Evolutionary conservation across 2,329 filamentous ascomycete genomes (phyloP).

Genomic region (Ceratocystiopsis minuta): DNA sequence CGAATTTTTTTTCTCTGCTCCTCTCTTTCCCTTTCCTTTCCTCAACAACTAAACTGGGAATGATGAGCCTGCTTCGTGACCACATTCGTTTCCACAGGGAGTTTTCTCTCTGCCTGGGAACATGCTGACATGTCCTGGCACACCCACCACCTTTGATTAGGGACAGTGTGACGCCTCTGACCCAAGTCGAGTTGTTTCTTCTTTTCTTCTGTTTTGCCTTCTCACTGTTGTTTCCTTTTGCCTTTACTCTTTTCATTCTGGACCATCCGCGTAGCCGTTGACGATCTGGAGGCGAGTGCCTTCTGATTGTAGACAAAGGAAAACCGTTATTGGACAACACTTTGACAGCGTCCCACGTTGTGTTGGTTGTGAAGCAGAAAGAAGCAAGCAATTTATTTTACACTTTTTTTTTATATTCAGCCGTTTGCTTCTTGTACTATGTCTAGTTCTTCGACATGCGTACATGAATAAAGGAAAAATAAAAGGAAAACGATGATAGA

Average conservation of each 20-base stretch:
- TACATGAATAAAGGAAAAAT: slow-evolving; percentile 12
- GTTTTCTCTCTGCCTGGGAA: slow-evolving; percentile 23
- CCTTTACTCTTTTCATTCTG: neutral
- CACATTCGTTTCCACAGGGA: slow-evolving; percentile 30
- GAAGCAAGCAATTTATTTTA: no score
- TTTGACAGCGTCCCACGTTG: no score
- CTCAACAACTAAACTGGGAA: slow-evolving; percentile 57
- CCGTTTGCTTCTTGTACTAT: no score
- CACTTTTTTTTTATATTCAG: no score
- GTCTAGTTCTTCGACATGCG: no score
- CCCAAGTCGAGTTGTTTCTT: slow-evolving; percentile 25
- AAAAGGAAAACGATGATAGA: neutral
- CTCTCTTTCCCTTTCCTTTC: slow-evolving; percentile 10
- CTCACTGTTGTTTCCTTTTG: neutral
- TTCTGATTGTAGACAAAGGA: no score
- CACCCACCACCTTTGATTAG: slow-evolving; percentile 39
- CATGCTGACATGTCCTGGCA: slow-evolving; percentile 49
- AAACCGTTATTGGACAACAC: no score
- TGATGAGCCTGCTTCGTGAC: slow-evolving; percentile 53
- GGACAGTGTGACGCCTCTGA: slow-evolving; percentile 49
- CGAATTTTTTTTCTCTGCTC: slow-evolving; percentile 3
- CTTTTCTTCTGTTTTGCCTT: neutral
- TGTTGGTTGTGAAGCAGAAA: no score
- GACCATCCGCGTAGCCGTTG: no score
- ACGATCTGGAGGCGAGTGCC: no score